A percentile compares a stretch with the other conserved stretches of the same genome.
Conservation (phyloP, 2,329 filamentous ascomycete genomes). For the Microcera coccophila region DNA sequence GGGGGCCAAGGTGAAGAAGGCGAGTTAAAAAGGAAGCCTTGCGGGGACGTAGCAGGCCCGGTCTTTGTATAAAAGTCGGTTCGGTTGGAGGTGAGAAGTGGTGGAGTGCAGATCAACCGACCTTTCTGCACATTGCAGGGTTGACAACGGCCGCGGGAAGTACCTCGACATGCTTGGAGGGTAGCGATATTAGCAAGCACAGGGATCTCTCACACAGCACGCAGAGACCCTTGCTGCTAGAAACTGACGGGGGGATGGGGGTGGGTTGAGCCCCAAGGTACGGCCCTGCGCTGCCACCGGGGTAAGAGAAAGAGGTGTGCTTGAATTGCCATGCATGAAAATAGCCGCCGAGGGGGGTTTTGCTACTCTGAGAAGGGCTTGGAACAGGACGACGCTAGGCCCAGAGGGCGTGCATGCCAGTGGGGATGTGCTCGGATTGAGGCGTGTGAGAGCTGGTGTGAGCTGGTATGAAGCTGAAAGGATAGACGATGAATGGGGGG, state of each 20-base stretch:
- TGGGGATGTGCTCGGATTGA: slow-evolving; percentile 17
- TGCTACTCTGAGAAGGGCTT: slow-evolving; percentile 17
- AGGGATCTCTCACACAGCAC: slow-evolving; percentile 17
- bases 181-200: slow-evolving; percentile 20
- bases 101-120: slow-evolving; percentile 26
- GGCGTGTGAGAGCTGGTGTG: slow-evolving; percentile 5
- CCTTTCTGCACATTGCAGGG: slow-evolving; percentile 16
- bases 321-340: slow-evolving; percentile 29
- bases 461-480: slow-evolving; percentile 13
- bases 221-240: slow-evolving; percentile 11
- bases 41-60: slow-evolving; percentile 22
- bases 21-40: slow-evolving; percentile 24
- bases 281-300: slow-evolving; percentile 12
- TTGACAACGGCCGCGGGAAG: slow-evolving; percentile 10
- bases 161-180: slow-evolving; percentile 19
- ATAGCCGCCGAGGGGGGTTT: slow-evolving; percentile 28
- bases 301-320: slow-evolving; percentile 6
- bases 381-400: slow-evolving; percentile 17
- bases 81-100: slow-evolving; percentile 24
- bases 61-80: slow-evolving; percentile 28
- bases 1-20: slow-evolving; percentile 15
- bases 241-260: slow-evolving; percentile 6
- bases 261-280: slow-evolving; percentile 18
- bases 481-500: slow-evolving; percentile 5
- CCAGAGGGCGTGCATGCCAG: slow-evolving; percentile 18